These are phyloP conservation scores for Mortierella sp. DNA, from an alignment of 371 early-diverging fungal species.

Conservation along the genomic window DNA sequence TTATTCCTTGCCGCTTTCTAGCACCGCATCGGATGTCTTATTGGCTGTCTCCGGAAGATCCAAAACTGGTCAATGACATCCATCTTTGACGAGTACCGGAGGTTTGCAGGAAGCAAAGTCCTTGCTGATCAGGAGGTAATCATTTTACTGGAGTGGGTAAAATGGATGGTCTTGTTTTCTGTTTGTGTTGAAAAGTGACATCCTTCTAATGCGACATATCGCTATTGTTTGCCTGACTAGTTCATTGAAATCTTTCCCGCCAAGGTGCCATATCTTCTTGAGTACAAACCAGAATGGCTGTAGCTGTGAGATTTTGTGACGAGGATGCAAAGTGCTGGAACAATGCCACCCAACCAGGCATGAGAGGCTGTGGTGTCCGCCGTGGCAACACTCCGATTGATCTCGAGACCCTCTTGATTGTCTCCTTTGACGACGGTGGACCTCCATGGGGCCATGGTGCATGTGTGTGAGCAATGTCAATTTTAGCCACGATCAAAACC, in stretches of 20 bases:
- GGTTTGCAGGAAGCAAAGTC: slow-evolving; percentile 93
- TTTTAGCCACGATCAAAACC: no score
- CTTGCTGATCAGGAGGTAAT: slow-evolving; percentile 94
- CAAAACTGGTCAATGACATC: slow-evolving; percentile 96
- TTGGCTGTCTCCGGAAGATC: slow-evolving; percentile 93
- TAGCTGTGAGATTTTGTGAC: no score
- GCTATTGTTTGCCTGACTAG: slow-evolving; percentile 31
- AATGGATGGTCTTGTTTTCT: background rate
- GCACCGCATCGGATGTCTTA: slow-evolving; percentile 94
- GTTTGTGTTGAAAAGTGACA: background rate
- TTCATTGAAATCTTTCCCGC: slow-evolving; percentile 83
- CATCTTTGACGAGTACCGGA: slow-evolving; percentile 95
- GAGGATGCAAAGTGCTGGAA: no score
- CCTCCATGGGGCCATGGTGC: no score
- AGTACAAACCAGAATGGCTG: slow-evolving; percentile 70
- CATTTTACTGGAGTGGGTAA: background rate
- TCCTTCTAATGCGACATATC: background rate
- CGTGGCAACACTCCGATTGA: no score
- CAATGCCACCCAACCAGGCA: no score
- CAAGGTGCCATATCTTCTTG: slow-evolving; percentile 64
- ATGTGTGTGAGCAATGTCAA: no score
- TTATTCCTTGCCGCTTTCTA: slow-evolving; percentile 22
- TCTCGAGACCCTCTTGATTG: no score
- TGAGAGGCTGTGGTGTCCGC: no score
- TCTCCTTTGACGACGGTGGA: no score